Evolutionary conservation across 306 rosid genomes (phyloP).

Genomic region (Senna siamea): DNA sequence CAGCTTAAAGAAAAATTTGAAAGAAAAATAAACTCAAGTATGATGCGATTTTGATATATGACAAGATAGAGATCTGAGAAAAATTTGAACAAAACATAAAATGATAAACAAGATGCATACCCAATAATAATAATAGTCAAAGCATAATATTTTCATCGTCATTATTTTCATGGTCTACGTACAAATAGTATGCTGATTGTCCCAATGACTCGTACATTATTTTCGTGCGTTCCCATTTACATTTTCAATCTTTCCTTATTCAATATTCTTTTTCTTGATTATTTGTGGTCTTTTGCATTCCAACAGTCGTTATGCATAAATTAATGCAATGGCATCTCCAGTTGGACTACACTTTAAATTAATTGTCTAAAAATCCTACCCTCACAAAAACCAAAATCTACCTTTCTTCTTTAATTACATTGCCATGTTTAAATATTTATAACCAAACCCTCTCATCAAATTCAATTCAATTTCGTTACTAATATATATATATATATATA

Average conservation of each 20-base stretch:
- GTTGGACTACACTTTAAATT: neutral
- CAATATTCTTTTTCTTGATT: neutral
- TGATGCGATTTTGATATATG: no score
- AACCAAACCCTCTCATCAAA: neutral
- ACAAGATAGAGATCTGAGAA: no score
- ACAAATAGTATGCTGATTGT: neutral
- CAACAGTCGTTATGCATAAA: neutral
- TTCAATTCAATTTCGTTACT: neutral
- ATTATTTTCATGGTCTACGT: no score
- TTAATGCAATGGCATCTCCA: neutral
- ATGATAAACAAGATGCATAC: no score
- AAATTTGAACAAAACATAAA: no score
- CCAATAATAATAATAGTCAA: no score
- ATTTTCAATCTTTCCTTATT: neutral
- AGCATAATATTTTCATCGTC: no score
- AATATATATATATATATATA: neutral
- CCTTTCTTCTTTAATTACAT: neutral
- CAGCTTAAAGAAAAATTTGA: no score
- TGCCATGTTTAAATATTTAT: neutral
- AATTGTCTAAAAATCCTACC: no score
- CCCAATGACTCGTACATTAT: neutral
- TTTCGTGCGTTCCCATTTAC: neutral
- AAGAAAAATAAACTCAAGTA: no score
- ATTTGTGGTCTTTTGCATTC: neutral
- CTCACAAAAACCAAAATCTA: neutral